Percentiles rank a stretch among this genome's conserved stretches.
These are phyloP conservation scores for Cymbidium sinense DNA, from an alignment of 106 monocot species.

Conservation along the genomic window DNA sequence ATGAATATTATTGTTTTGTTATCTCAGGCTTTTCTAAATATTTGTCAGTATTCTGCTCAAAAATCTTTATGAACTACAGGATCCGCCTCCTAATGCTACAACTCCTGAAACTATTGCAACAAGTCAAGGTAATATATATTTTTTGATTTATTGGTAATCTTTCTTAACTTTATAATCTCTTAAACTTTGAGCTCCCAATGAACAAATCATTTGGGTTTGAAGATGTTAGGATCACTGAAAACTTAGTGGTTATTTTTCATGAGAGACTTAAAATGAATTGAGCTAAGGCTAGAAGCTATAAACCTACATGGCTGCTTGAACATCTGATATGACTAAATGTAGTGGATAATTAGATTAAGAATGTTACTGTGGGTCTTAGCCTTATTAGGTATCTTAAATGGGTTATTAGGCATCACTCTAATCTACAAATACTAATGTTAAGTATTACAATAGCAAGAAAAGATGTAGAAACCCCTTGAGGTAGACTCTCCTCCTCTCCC, in stretches of 20 bases:
- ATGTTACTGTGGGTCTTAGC: no score
- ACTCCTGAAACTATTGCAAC: conserved; percentile 28
- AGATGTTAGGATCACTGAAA: neutral
- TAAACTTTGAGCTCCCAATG: neutral
- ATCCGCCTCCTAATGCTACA: conserved; percentile 65
- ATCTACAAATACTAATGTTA: no score
- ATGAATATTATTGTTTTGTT: neutral
- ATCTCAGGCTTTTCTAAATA: neutral
- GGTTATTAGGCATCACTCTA: no score
- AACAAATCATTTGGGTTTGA: neutral
- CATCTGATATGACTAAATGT: no score
- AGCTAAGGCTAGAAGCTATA: neutral
- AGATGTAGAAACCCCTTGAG: no score
- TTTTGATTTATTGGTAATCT: neutral
- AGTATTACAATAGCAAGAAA: no score
- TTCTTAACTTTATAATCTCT: neutral
- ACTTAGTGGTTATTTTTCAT: neutral
- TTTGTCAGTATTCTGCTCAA: conserved; percentile 2
- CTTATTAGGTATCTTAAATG: no score
- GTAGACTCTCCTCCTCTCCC: no score
- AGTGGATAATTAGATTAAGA: no score
- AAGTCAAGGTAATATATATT: conserved; percentile 49
- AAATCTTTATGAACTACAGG: conserved; percentile 37
- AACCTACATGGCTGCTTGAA: neutral
- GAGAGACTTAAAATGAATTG: neutral